Percentiles rank a stretch among this genome's conserved stretches.
Conservation (phyloP, 768 basidiomycete species). For the Mycena haematopus region DNA sequence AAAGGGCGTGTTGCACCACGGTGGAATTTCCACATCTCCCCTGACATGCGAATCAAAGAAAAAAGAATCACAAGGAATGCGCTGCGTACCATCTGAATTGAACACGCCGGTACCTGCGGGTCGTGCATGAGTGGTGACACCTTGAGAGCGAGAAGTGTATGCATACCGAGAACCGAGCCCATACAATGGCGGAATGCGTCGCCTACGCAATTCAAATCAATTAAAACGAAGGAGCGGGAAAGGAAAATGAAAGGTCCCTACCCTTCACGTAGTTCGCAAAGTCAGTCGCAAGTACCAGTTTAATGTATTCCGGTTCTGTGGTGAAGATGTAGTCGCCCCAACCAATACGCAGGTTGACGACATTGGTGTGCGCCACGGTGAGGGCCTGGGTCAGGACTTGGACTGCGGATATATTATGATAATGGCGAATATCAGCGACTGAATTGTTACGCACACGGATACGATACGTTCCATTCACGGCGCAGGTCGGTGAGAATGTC, state of each 20-base stretch:
- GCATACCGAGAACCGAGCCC: slow-evolving; percentile 19
- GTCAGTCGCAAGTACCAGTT: slow-evolving; percentile 53
- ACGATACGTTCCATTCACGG: slow-evolving; percentile 8
- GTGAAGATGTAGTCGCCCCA: slow-evolving; percentile 44
- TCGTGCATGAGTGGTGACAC: neutral
- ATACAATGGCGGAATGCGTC: slow-evolving; percentile 13
- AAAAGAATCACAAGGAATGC: neutral
- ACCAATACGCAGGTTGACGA: slow-evolving; percentile 13
- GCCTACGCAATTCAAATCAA: neutral
- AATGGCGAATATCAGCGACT: neutral
- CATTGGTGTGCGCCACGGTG: neutral
- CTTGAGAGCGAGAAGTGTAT: neutral
- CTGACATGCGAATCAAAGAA: neutral
- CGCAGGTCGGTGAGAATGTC: slow-evolving; percentile 10
- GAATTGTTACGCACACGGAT: slow-evolving; percentile 4
- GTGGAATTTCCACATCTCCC: slow-evolving; percentile 75
- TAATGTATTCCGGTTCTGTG: slow-evolving; percentile 54
- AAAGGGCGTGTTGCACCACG: slow-evolving; percentile 73
- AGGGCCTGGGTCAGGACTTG: slow-evolving; percentile 3
- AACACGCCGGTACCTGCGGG: slow-evolving; percentile 64
- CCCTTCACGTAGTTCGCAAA: slow-evolving; percentile 56
- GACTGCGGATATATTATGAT: neutral
- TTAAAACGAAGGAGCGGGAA: too few species aligned
- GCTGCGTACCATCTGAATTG: slow-evolving; percentile 58
- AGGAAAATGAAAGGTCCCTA: slow-evolving; percentile 9